A percentile compares a stretch with the other conserved stretches of the same genome.
Evolutionary conservation across 176 grass and related monocot genomes (phyloP).

Genomic region (Sorghum bicolor): DNA sequence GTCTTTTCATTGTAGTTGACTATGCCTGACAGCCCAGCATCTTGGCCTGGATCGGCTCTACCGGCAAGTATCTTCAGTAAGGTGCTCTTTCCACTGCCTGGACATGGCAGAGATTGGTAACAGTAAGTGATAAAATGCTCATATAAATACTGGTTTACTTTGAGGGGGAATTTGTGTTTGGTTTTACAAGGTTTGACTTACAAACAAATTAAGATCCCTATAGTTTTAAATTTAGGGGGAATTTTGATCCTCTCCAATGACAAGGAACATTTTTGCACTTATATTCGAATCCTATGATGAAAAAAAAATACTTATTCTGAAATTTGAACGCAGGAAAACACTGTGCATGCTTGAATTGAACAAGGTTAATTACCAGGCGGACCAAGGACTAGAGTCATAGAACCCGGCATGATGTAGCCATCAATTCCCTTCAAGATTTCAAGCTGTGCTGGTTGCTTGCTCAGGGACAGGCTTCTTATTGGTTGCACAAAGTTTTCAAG

Average conservation of each 20-base stretch:
- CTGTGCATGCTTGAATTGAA: slow-evolving; percentile 13
- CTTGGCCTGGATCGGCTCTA: neutral
- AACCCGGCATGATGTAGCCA: slow-evolving; percentile 32
- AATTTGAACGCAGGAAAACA: neutral
- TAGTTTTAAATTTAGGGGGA: neutral
- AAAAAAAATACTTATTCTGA: neutral
- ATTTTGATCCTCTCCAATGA: neutral
- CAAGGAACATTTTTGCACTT: neutral
- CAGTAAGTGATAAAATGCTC: neutral
- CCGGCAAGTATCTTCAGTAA: slow-evolving; percentile 28
- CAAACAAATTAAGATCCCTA: neutral
- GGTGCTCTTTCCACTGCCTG: slow-evolving; percentile 32
- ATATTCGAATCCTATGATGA: no score
- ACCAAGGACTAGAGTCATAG: slow-evolving; percentile 26
- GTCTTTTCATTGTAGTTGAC: slow-evolving; percentile 30
- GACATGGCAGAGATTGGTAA: neutral
- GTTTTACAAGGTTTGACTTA: neutral
- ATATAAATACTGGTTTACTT: neutral
- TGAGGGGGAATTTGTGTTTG: neutral
- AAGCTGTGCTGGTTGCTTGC: slow-evolving; percentile 10
- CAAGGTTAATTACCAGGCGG: slow-evolving; percentile 19
- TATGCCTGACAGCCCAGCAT: slow-evolving; percentile 5
- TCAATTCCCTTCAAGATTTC: slow-evolving; percentile 28
- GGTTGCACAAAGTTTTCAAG: slow-evolving; percentile 19
- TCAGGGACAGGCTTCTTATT: slow-evolving; percentile 12